Conservation (phyloP, 176 grass and related monocot species). For the Pontederia paniculata region DNA sequence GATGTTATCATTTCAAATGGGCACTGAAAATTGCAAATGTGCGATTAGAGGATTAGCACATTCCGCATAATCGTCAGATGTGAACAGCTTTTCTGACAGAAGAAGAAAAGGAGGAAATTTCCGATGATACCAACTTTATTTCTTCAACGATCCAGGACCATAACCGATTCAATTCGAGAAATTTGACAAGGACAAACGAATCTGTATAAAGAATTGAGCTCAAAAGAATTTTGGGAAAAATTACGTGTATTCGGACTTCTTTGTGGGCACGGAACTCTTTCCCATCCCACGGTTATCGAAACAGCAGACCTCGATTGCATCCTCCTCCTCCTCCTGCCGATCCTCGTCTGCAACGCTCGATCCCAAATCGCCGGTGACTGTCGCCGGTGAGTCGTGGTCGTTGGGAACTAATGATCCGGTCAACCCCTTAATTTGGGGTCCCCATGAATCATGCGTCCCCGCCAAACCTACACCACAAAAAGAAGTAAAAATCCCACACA, state of each 20-base stretch:
- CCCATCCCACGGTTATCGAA: constrained; percentile 83
- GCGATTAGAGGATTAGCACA: no score
- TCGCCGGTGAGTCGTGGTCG: constrained; percentile 36
- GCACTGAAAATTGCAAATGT: no score
- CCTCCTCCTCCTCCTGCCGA: constrained; percentile 7
- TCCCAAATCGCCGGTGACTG: not conserved
- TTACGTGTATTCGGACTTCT: constrained; percentile 58
- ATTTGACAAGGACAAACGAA: not conserved
- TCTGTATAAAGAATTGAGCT: not conserved
- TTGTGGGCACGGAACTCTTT: constrained; percentile 42
- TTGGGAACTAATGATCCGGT: constrained; percentile 28
- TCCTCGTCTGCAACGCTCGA: not conserved
- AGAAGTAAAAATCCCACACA: not conserved
- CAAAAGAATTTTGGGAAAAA: not conserved
- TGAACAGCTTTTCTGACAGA: no score
- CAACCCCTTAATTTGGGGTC: constrained; percentile 64
- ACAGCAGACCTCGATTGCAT: constrained; percentile 71
- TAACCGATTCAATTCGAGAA: no score
- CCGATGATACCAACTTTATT: no score
- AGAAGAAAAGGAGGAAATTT: no score
- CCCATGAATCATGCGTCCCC: constrained; percentile 59
- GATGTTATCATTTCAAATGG: no score
- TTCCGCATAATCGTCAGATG: no score
- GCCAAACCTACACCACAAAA: constrained; percentile 36
- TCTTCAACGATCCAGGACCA: no score